Evolutionary conservation across 2,329 filamentous ascomycete species (phyloP).

Genomic region (Beauveria bassiana): DNA sequence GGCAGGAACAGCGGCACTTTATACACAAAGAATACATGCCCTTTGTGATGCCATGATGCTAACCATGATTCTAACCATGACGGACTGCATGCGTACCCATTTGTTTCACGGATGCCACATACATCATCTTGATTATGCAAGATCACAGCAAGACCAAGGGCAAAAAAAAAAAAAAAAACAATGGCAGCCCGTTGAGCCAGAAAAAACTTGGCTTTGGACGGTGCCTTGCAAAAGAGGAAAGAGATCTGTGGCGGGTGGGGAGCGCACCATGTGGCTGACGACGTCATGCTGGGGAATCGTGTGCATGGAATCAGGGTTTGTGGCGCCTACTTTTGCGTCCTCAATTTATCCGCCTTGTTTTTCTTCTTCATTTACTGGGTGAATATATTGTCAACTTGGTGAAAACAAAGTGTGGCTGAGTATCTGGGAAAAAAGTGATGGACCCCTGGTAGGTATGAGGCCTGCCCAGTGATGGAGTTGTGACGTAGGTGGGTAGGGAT

Average conservation of each 20-base stretch:
- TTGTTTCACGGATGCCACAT: neutral
- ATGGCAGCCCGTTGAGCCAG: neutral
- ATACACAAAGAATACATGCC: too few species aligned
- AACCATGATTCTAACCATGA: neutral
- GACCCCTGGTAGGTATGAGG: neutral
- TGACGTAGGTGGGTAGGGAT: neutral
- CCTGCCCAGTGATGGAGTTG: neutral
- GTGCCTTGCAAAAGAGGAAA: neutral
- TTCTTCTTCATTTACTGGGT: neutral
- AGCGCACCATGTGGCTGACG: slow-evolving; percentile 3
- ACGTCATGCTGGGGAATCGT: slow-evolving; percentile 3
- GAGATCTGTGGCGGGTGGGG: slow-evolving; percentile 6
- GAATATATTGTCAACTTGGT: too few species aligned
- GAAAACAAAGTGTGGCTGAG: neutral
- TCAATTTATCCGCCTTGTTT: neutral
- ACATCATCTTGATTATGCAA: neutral
- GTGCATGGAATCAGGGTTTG: slow-evolving; percentile 9
- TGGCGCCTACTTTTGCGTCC: neutral
- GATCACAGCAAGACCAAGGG: neutral
- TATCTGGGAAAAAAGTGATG: neutral
- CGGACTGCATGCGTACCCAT: neutral
- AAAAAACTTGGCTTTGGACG: slow-evolving; percentile 9
- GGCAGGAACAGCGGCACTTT: neutral
- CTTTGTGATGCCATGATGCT: neutral
- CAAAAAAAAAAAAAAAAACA: neutral